These are phyloP conservation scores for Beauveria sp. DNA, from an alignment of 2,329 filamentous ascomycete species.

Conservation along the genomic window DNA sequence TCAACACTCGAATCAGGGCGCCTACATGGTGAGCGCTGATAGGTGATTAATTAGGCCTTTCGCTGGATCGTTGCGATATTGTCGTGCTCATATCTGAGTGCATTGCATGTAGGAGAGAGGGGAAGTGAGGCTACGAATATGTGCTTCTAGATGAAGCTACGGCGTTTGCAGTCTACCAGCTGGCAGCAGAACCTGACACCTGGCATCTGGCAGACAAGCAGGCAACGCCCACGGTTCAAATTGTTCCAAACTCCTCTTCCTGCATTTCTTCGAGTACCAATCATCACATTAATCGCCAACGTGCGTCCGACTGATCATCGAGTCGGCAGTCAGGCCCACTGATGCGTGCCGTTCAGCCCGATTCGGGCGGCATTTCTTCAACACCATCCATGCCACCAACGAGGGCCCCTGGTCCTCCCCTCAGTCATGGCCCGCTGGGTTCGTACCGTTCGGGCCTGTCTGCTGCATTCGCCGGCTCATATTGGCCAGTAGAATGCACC, in stretches of 20 bases:
- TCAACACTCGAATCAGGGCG: background rate
- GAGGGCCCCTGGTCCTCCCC: background rate
- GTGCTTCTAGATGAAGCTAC: background rate
- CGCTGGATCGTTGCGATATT: background rate
- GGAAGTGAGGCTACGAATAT: background rate
- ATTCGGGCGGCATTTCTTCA: background rate
- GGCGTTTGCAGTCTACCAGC: background rate
- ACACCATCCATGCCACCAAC: background rate
- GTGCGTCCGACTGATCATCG: background rate
- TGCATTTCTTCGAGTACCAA: background rate
- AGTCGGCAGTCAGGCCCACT: background rate
- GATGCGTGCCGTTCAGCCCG: constrained; percentile 7
- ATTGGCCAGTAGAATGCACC: too few species aligned
- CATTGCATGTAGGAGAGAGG: background rate
- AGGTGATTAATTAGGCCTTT: background rate
- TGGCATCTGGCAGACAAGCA: background rate
- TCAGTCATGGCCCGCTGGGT: background rate
- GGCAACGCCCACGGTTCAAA: background rate
- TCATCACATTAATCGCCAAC: background rate
- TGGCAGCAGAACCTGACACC: background rate
- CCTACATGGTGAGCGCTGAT: background rate
- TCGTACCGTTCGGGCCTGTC: background rate
- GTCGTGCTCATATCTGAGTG: background rate
- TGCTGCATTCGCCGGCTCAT: background rate
- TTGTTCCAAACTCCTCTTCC: background rate